Percentiles rank a stretch among this genome's conserved stretches.
phyloP scores from a whole-genome alignment of 164 flowering plant species.

The Magnolia sinica region DNA sequence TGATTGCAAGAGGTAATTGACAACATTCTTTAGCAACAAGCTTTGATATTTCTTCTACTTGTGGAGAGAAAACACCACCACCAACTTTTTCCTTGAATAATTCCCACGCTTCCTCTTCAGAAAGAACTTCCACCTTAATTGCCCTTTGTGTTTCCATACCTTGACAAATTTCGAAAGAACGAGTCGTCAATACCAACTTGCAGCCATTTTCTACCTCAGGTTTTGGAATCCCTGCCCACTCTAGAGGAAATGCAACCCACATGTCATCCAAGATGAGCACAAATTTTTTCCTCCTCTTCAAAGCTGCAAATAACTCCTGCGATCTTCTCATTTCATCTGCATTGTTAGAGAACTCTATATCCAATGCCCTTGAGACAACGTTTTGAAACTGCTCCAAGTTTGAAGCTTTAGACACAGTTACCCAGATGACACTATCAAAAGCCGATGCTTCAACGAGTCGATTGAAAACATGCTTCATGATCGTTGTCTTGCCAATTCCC shows the following conservation, averaged over 20 bases:
- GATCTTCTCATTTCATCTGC: not conserved
- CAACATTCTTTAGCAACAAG: not conserved
- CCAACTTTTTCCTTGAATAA: not conserved
- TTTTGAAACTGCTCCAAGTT: not conserved
- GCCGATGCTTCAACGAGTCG: not conserved
- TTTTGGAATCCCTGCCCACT: conserved; percentile 6
- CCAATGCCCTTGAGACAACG: not conserved
- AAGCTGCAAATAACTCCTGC: not conserved
- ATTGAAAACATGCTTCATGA: not conserved
- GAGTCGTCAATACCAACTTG: conserved; percentile 8
- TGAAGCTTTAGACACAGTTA: not conserved
- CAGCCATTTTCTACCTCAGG: conserved; percentile 5
- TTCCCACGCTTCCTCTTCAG: not conserved
- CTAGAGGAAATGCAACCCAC: not conserved
- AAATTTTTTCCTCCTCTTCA: not conserved
- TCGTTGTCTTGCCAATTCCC: not conserved
- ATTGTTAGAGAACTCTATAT: not conserved
- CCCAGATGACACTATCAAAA: not conserved
- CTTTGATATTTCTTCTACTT: not conserved
- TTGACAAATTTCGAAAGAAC: not conserved
- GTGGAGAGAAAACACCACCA: not conserved
- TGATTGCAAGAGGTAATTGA: not conserved
- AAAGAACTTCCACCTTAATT: not conserved
- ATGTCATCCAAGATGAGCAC: not conserved
- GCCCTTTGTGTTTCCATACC: not conserved